Conservation (phyloP, 164 flowering plant genomes). For the Vitis cinerea region DNA sequence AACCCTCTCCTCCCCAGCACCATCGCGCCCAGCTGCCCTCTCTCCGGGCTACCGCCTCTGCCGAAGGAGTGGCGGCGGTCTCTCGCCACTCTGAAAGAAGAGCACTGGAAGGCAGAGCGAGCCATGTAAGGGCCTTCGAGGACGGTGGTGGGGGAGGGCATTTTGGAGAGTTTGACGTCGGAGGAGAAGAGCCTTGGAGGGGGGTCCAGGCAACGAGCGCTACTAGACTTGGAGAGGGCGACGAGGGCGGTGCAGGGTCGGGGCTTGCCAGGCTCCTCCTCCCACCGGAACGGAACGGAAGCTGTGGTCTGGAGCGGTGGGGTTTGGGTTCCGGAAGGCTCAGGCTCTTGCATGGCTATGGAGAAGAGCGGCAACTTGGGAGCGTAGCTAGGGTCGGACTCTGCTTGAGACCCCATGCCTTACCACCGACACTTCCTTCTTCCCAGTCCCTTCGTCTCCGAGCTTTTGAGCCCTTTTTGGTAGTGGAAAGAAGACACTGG, state of each 20-base stretch:
- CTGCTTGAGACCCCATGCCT: slow-evolving; percentile 18
- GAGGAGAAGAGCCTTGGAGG: slow-evolving; percentile 35
- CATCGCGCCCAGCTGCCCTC: slow-evolving; percentile 17
- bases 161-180: slow-evolving; percentile 17
- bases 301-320: slow-evolving; percentile 45
- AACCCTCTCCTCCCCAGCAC: slow-evolving; percentile 19
- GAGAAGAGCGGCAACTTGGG: slow-evolving; percentile 30
- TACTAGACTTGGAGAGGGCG: slow-evolving; percentile 1
- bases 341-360: slow-evolving; percentile 22
- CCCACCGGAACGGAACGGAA: slow-evolving; percentile 60
- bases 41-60: slow-evolving; percentile 18
- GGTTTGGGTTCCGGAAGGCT: slow-evolving; percentile 30
- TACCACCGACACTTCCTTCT: neutral
- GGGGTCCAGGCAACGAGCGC: slow-evolving; percentile 22
- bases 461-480: neutral
- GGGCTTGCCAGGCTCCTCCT: slow-evolving; percentile 64
- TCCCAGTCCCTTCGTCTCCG: neutral
- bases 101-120: slow-evolving; percentile 17
- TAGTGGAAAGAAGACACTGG: no score
- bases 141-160: slow-evolving; percentile 55
- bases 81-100: slow-evolving; percentile 33
- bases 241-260: slow-evolving; percentile 28
- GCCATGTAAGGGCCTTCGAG: slow-evolving; percentile 38
- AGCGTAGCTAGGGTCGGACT: slow-evolving; percentile 8
- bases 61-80: slow-evolving; percentile 23